A percentile compares a stretch with the other conserved stretches of the same genome.
Evolutionary conservation across 306 rosid genomes (phyloP).

Genomic region (Begonia loranthoides): DNA sequence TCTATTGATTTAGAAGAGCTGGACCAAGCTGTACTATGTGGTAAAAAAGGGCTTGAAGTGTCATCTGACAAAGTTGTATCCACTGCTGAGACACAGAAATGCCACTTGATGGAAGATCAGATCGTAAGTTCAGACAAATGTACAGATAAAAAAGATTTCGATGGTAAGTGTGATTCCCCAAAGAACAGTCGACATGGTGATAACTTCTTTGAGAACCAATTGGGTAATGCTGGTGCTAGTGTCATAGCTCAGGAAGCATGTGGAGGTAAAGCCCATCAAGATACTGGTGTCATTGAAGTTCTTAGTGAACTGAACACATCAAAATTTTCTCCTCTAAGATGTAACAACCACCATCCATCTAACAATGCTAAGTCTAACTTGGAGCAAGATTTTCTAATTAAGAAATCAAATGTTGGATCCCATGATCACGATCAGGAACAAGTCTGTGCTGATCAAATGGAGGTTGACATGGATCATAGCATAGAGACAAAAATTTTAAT

Average conservation of each 20-base stretch:
- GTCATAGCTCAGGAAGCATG: constrained; percentile 1
- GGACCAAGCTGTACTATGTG: constrained; percentile 17
- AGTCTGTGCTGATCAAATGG: constrained; percentile 17
- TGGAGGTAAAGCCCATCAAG: constrained; percentile 4
- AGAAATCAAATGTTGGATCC: constrained; percentile 10
- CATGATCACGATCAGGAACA: constrained; percentile 18
- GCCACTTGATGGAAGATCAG: constrained; percentile 13
- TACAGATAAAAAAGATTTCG: constrained; percentile 15
- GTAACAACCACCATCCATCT: constrained; percentile 5
- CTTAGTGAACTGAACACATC: constrained; percentile 14
- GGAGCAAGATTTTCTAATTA: constrained; percentile 17
- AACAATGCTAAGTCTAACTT: constrained; percentile 9
- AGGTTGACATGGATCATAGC: constrained; percentile 16
- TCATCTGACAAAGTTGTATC: constrained; percentile 12
- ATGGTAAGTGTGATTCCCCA: constrained; percentile 13
- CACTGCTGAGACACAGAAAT: constrained; percentile 12
- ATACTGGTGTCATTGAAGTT: constrained; percentile 4
- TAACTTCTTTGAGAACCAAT: constrained; percentile 13
- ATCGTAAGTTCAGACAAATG: constrained; percentile 13
- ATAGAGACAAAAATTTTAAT: constrained; percentile 15
- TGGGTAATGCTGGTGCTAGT: constrained; percentile 13
- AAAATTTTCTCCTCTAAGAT: constrained; percentile 10
- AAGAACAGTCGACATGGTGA: constrained; percentile 12
- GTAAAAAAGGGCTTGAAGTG: constrained; percentile 16
- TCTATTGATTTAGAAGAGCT: constrained; percentile 11